Conservation (phyloP, 2,329 filamentous ascomycete genomes). For the Raffaelea albimanens region DNA sequence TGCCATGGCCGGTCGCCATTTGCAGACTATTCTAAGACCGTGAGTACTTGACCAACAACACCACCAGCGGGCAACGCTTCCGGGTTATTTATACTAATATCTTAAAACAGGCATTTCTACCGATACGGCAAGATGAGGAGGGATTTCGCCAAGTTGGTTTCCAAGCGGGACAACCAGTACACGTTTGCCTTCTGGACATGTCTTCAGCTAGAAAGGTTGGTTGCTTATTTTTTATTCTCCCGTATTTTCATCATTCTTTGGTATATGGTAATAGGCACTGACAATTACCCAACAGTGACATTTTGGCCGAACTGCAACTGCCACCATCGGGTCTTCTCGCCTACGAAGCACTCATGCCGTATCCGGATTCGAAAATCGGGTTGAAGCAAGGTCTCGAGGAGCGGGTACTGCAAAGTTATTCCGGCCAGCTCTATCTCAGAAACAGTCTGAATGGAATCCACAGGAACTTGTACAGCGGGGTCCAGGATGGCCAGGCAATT, state of each 20-base stretch:
- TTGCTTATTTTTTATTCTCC: background rate
- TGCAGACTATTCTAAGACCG: conserved; percentile 68
- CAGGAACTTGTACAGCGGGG: conserved; percentile 38
- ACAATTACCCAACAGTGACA: conserved; percentile 50
- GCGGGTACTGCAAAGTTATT: conserved; percentile 48
- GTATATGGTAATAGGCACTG: no score
- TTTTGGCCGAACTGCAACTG: conserved; percentile 72
- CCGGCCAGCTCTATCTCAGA: conserved; percentile 53
- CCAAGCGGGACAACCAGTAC: conserved; percentile 50
- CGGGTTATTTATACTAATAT: background rate
- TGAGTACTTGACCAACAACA: conserved; percentile 29
- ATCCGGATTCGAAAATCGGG: conserved; percentile 46
- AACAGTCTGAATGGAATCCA: conserved; percentile 58
- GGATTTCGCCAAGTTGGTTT: conserved; percentile 23
- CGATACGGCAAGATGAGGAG: conserved; percentile 34
- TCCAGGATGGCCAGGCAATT: background rate
- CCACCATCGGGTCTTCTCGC: conserved; percentile 52
- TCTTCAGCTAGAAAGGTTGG: conserved; percentile 78
- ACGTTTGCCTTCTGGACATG: conserved; percentile 87
- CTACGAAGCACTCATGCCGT: conserved; percentile 56
- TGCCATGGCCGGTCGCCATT: conserved; percentile 42
- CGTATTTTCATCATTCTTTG: background rate
- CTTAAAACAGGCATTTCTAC: conserved; percentile 28
- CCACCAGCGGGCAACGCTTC: no score
- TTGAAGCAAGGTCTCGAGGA: conserved; percentile 33